These are phyloP conservation scores for Aegilops umbellulata DNA, from an alignment of 176 grass and related monocot species.

Conservation along the genomic window DNA sequence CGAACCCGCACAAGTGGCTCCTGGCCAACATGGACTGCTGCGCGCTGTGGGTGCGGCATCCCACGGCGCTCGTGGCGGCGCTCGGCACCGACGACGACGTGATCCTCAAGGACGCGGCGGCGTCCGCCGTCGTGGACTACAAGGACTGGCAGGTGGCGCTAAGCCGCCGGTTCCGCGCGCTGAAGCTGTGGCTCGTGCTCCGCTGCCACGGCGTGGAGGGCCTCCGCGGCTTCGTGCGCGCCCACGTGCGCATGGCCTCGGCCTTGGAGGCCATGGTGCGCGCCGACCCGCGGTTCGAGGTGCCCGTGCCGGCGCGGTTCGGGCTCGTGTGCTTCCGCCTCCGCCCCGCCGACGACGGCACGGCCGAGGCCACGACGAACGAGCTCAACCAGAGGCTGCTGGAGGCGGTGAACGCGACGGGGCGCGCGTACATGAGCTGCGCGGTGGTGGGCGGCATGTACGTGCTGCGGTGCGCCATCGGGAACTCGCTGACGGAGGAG, in stretches of 20 bases:
- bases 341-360: background rate
- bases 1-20: slow-evolving; percentile 61
- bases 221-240: slow-evolving; percentile 46
- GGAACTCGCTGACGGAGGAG: slow-evolving; percentile 23
- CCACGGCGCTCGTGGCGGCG: slow-evolving; percentile 15
- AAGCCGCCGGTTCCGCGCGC: slow-evolving; percentile 57
- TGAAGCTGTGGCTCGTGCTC: slow-evolving; percentile 69
- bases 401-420: slow-evolving; percentile 54
- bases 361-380: background rate
- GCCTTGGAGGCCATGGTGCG: slow-evolving; percentile 53
- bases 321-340: slow-evolving; percentile 58
- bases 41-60: slow-evolving; percentile 47
- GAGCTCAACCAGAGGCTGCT: slow-evolving; percentile 50
- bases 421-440: slow-evolving; percentile 56
- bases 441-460: slow-evolving; percentile 47
- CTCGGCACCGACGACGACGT: slow-evolving; percentile 48
- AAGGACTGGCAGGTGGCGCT: slow-evolving; percentile 73
- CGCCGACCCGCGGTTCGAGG: slow-evolving; percentile 56
- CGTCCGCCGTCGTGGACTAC: slow-evolving; percentile 42
- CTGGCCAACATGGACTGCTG: slow-evolving; percentile 66
- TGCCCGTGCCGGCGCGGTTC: slow-evolving; percentile 48
- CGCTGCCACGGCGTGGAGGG: slow-evolving; percentile 49
- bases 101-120: slow-evolving; percentile 32
- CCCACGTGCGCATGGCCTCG: slow-evolving; percentile 39
- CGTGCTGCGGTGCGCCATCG: slow-evolving; percentile 18